A percentile compares a stretch with the other conserved stretches of the same genome.
Evolutionary conservation across 108 stramenopile species (phyloP).

Genomic region (Chaetoceros muelleri): DNA sequence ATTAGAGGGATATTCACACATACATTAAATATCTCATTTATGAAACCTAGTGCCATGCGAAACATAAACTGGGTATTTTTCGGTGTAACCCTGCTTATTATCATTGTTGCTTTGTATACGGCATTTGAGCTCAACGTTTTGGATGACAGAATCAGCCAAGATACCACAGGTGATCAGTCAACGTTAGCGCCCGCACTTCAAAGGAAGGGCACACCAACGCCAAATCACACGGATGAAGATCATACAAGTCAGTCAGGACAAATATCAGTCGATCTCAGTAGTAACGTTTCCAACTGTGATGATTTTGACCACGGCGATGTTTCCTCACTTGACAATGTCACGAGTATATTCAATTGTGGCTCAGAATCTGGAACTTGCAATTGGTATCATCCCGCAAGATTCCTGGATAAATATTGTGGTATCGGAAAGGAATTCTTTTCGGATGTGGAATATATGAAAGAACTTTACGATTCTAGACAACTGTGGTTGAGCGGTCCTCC

Average conservation of each 20-base stretch:
- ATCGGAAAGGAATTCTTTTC: background rate
- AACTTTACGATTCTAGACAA: background rate
- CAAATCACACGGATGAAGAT: background rate
- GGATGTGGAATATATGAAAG: background rate
- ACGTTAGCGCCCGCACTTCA: too few species aligned
- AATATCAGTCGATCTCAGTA: background rate
- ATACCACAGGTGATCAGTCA: background rate
- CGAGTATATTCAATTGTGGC: background rate
- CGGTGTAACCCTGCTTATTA: too few species aligned
- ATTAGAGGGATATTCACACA: too few species aligned
- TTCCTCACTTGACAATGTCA: background rate
- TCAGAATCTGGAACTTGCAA: background rate
- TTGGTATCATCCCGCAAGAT: background rate
- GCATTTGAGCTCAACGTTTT: background rate
- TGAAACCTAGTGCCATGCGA: too few species aligned
- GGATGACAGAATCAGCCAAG: background rate
- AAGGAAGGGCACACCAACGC: too few species aligned
- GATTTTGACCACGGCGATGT: background rate
- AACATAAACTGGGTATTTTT: too few species aligned
- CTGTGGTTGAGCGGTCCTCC: background rate
- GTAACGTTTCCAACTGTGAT: background rate
- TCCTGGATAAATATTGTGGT: background rate
- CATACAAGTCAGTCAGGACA: background rate
- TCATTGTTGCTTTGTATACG: background rate
- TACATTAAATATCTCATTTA: too few species aligned